Evolutionary conservation across 1,139 yeast genomes (phyloP).

Genomic region (Geotrichum histeridarum): DNA sequence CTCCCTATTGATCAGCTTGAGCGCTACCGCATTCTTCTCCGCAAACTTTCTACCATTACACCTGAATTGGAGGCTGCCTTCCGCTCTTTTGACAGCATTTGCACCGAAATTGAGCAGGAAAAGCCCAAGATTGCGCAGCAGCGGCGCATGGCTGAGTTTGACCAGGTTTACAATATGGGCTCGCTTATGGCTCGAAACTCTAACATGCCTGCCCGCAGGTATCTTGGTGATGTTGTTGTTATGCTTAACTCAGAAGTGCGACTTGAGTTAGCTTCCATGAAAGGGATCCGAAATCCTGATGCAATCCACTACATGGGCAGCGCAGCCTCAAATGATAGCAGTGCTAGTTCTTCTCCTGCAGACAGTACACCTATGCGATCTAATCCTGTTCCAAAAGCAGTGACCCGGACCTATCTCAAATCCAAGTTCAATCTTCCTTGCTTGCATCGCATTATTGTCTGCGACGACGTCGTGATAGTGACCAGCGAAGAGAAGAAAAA

Average conservation of each 20-base stretch:
- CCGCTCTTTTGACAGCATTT: conserved; percentile 11
- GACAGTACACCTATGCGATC: neutral
- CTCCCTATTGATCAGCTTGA: conserved; percentile 23
- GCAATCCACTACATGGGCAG: conserved; percentile 10
- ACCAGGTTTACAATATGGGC: conserved; percentile 9
- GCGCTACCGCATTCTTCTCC: conserved; percentile 12
- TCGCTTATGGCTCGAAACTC: neutral
- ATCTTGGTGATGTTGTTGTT: conserved; percentile 17
- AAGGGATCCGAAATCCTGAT: conserved; percentile 9
- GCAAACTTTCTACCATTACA: conserved; percentile 10
- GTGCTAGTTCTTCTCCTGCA: neutral
- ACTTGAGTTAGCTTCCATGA: conserved; percentile 9
- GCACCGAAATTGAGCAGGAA: conserved; percentile 14
- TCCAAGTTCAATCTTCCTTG: conserved; percentile 12
- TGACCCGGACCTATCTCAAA: conserved; percentile 1
- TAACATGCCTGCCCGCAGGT: conserved; percentile 7
- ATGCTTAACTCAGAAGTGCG: conserved; percentile 13
- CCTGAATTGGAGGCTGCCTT: conserved; percentile 1
- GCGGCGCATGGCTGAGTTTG: conserved; percentile 17
- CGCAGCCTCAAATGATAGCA: neutral
- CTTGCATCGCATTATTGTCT: conserved; percentile 17
- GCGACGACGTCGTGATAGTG: conserved; percentile 17
- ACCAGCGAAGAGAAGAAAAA: conserved; percentile 18
- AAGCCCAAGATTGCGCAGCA: conserved; percentile 17
- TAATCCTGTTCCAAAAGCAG: conserved; percentile 17